Conservation (phyloP, 2,329 filamentous ascomycete species). For the Fusarium caatingaense region DNA sequence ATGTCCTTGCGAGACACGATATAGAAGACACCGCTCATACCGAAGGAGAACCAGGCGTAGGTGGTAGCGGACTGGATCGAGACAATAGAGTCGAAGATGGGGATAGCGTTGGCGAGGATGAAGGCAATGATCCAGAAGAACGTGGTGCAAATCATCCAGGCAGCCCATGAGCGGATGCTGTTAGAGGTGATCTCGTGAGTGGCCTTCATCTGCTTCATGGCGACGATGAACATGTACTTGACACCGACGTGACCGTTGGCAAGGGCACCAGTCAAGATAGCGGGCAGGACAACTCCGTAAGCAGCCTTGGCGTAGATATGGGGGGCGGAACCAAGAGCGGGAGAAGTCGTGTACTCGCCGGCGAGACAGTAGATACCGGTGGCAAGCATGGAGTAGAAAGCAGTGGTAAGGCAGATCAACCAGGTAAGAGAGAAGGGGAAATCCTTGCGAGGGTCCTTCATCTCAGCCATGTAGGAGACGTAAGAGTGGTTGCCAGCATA, state of each 20-base stretch:
- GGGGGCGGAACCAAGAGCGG: conserved; percentile 36
- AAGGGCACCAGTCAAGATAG: conserved; percentile 34
- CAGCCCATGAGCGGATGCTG: conserved; percentile 37
- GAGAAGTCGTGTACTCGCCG: conserved; percentile 30
- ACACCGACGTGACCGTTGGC: conserved; percentile 38
- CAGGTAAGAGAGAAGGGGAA: conserved; percentile 29
- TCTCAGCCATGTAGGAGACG: conserved; percentile 43
- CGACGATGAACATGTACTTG: conserved; percentile 34
- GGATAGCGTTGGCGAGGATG: conserved; percentile 41
- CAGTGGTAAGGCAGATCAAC: conserved; percentile 18
- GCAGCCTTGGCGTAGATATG: conserved; percentile 35
- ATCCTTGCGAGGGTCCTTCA: conserved; percentile 36
- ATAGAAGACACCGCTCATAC: conserved; percentile 30
- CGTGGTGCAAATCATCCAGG: conserved; percentile 36
- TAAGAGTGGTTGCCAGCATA: conserved; percentile 40
- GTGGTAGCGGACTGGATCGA: conserved; percentile 37
- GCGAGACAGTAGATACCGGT: conserved; percentile 39
- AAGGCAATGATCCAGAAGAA: conserved; percentile 38
- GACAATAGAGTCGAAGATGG: conserved; percentile 42
- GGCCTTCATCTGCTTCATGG: conserved; percentile 22
- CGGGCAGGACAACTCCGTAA: conserved; percentile 37
- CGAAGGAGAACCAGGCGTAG: conserved; percentile 40
- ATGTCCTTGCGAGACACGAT: background rate
- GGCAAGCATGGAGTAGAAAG: conserved; percentile 35
- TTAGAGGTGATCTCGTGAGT: conserved; percentile 20